Percentiles rank a stretch among this genome's conserved stretches.
Evolutionary conservation across 2,329 filamentous ascomycete genomes (phyloP).

Genomic region (Apiospora saccharicola): DNA sequence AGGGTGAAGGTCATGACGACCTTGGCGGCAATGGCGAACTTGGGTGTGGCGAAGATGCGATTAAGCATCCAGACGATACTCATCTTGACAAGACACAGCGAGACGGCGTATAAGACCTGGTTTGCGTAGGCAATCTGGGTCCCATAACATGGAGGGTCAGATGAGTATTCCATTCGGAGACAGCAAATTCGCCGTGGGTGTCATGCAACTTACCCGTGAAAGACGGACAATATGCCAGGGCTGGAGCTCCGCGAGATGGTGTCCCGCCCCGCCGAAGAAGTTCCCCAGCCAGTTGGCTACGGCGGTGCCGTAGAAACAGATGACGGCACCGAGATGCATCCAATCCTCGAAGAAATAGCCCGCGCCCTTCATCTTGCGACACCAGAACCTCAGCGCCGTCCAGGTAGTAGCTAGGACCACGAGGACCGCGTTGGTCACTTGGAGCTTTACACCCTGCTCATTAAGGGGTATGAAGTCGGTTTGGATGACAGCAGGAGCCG

Average conservation of each 20-base stretch:
- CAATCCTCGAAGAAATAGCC: constrained; percentile 7
- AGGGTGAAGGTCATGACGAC: constrained; percentile 32
- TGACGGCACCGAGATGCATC: not conserved
- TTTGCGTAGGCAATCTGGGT: constrained; percentile 30
- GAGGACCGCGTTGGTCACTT: not conserved
- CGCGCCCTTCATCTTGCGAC: not conserved
- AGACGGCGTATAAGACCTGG: constrained; percentile 32
- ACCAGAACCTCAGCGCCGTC: constrained; percentile 3
- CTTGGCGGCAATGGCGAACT: constrained; percentile 30
- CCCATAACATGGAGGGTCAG: not conserved
- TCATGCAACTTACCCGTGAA: constrained; percentile 30
- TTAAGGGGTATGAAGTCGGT: not conserved
- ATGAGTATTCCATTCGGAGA: not conserved
- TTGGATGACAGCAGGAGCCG: not conserved
- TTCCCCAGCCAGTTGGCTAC: not conserved
- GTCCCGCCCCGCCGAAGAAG: not conserved
- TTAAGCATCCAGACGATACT: constrained; percentile 34
- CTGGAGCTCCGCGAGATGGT: constrained; percentile 34
- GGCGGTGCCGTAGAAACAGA: not conserved
- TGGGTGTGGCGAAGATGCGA: constrained; percentile 31
- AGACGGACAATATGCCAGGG: constrained; percentile 34
- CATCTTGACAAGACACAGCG: constrained; percentile 32
- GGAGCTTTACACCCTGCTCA: not conserved
- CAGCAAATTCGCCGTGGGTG: not conserved
- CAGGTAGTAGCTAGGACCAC: not conserved